Evolutionary conservation across 2,329 filamentous ascomycete species (phyloP), one percentile per base, ranked within the genome.

Genomic region (Colletotrichum sp.): DNA sequence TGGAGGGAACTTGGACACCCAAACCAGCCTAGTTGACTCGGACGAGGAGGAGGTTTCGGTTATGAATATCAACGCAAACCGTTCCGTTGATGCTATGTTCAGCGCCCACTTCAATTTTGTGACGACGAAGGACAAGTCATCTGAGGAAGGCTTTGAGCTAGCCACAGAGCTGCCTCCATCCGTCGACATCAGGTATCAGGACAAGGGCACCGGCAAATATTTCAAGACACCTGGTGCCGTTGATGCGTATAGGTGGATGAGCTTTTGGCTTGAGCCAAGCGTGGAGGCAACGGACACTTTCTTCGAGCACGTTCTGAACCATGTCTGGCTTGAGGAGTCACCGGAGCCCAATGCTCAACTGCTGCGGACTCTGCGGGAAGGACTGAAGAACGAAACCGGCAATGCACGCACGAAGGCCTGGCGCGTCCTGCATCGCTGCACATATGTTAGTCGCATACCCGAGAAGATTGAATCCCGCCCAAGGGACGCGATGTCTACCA

Each of bases 191-290:
- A 22, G 49, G 49, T 12, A 2, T 2, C 11, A 25, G 4, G 49
- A 55, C 4, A 3, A 8, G 4, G 2, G 2, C 52, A 55, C 52
- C 0, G 25, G 25, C 11, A 0, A 22, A 5, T 22, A 22, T 3
- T 2, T 27, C 52, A 55, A 55, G 3, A 55, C 3, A 0, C 3
- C 52, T 27, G 52, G 52, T 9, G 52, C 52, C 6, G 52, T 55
- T 13, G 52, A 55, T 3, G n/a, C n/a, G n/a, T 55, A 55, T 12
- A 4, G 52, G 6, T 55, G 52, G 52, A 55, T 55, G 52, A 55
- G 52, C 13, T 27, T 55, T 0, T 55, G 52, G 52, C 52, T 55
- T 2, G 52, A 55, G 52, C 52, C 52, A 22, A 55, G 52, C 52
- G 52, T 55, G n/a, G 52, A 55, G 52, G 52, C 22, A 5, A 55